Evolutionary conservation across 805 yeast genomes (phyloP), one percentile per base, ranked within the genome.

Genomic region (Ogataea degrootiae): DNA sequence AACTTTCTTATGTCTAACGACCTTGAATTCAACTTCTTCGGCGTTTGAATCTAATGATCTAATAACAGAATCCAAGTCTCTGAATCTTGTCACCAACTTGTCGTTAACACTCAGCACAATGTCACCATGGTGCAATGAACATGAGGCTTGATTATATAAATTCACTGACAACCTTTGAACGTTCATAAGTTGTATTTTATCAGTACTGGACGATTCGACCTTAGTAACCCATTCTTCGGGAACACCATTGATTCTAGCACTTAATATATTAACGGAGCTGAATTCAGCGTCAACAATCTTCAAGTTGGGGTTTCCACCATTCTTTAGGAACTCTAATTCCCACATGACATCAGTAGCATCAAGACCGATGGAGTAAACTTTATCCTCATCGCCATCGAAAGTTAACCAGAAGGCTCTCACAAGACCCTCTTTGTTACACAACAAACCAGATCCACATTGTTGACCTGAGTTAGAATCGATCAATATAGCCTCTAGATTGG

Each of bases 371-470:
- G 80, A 75, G 54, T 87, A 94, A 43, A 80, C 80, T 39, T 76
- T 75, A 38, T 70, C 73, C 42, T 81, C 76, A 54, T 87, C 96
- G 16, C 96, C 96, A 44, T 89, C 72, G 63, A 79, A 89, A 1
- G 92, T 77, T 52, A 90, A 65, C 97, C 97, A 91, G 47, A 91
- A 69, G 0, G 94, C 96, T 51, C 92, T 77, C 12, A 91, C 77
- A 0, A 83, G 77, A 12, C 97, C 97, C 58, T 85, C 86, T 38
- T 74, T 66, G 61, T 87, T 90, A 5, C 86, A 83, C 39, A 91
- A 66, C 3, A 89, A 76, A 56, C 97, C 97, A 3, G 94, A 77
- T 9, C 59, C 56, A 66, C 96, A 87, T 52, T 85, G 88, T 39
- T 79, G 79, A 42, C 87, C 79, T 43, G 84, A 66, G 47, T 79